phyloP scores from a whole-genome alignment of 371 early-diverging fungal genomes.

The Fennellomyces sp. region DNA sequence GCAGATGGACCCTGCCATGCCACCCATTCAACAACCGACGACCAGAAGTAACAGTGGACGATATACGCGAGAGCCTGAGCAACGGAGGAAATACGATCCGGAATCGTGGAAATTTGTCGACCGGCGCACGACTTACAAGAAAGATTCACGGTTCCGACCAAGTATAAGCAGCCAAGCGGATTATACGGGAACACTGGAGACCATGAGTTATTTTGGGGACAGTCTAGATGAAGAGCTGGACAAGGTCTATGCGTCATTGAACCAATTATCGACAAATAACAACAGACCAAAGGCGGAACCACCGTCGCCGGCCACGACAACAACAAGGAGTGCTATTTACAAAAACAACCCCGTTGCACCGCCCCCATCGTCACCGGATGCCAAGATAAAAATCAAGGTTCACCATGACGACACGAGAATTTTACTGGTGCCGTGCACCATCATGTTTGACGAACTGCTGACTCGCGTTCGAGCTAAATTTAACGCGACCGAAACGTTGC shows the following conservation, averaged over 20 bases:
- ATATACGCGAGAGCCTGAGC: background rate
- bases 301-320: conserved; percentile 8
- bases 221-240: conserved; percentile 9
- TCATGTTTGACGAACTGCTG: conserved; percentile 23
- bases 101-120: background rate
- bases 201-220: conserved; percentile 10
- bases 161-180: too few species aligned
- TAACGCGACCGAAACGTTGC: conserved; percentile 32
- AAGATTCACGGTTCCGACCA: too few species aligned
- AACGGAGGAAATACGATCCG: background rate
- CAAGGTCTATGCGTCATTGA: conserved; percentile 1
- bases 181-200: conserved; percentile 1
- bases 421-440: conserved; percentile 19
- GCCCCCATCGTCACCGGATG: conserved; percentile 3
- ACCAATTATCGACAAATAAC: background rate
- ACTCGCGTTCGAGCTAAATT: conserved; percentile 22
- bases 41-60: too few species aligned
- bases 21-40: background rate
- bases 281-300: background rate
- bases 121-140: background rate
- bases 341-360: background rate
- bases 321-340: conserved; percentile 18
- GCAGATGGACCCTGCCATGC: too few species aligned
- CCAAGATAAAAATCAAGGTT: conserved; percentile 25
- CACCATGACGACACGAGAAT: conserved; percentile 25